Conservation (phyloP, 257 asterid species). For the Mitragyna speciosa region DNA sequence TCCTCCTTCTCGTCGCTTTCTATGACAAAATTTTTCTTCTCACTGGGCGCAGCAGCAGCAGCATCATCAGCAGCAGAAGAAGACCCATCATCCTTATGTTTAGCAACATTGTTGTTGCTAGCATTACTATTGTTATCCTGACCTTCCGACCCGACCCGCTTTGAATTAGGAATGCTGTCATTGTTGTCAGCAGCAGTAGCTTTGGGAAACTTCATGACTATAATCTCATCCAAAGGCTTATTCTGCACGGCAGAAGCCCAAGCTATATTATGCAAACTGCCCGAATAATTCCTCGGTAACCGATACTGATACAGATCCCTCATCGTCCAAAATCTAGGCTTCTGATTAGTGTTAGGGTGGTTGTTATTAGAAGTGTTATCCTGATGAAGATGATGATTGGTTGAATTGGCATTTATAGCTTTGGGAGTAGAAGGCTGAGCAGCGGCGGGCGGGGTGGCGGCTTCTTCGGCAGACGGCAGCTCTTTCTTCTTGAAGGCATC, state of each 20-base stretch:
- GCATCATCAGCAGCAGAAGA: constrained; percentile 19
- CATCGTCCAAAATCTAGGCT: constrained; percentile 79
- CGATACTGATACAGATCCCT: constrained; percentile 70
- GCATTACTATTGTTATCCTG: no score
- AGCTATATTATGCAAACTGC: constrained; percentile 80
- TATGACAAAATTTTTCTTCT: constrained; percentile 36
- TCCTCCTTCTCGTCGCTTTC: constrained; percentile 69
- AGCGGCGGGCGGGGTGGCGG: constrained; percentile 17
- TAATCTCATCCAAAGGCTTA: constrained; percentile 72
- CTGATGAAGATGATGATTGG: not conserved
- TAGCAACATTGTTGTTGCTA: not conserved
- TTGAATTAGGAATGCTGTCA: constrained; percentile 5
- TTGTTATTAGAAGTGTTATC: constrained; percentile 17
- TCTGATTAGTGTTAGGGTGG: constrained; percentile 30
- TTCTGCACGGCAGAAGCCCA: constrained; percentile 98
- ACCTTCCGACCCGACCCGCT: constrained; percentile 8
- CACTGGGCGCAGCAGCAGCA: constrained; percentile 21
- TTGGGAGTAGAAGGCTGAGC: not conserved
- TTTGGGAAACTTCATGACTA: constrained; percentile 47
- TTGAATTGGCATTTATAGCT: constrained; percentile 19
- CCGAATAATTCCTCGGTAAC: constrained; percentile 49
- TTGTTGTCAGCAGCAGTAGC: constrained; percentile 18
- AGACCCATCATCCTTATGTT: not conserved
- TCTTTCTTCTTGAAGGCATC: constrained; percentile 57
- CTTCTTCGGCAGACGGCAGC: constrained; percentile 10